Evolutionary conservation across 306 rosid species (phyloP).

Genomic region (Medicago truncatula): MtrunA17r5.0-ANR NC_053044.1:3239001-3239500

Average conservation of each 20-base stretch:
- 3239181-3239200: neutral
- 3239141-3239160: neutral
- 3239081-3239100: neutral
- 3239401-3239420: neutral
- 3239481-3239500: no score
- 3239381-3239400: no score
- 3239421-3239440: neutral
- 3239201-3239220: neutral
- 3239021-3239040: no score
- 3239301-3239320: neutral
- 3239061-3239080: neutral
- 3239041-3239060: neutral
- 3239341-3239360: neutral
- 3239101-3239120: neutral
- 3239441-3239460: no score
- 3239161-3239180: neutral
- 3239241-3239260: neutral
- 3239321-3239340: neutral
- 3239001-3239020: no score
- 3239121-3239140: neutral
- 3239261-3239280: neutral
- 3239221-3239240: neutral
- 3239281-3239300: neutral
- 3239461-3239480: no score
- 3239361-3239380: neutral